phyloP scores from a whole-genome alignment of 805 yeast species.

The Wickerhamomyces kurtzmanii region DNA sequence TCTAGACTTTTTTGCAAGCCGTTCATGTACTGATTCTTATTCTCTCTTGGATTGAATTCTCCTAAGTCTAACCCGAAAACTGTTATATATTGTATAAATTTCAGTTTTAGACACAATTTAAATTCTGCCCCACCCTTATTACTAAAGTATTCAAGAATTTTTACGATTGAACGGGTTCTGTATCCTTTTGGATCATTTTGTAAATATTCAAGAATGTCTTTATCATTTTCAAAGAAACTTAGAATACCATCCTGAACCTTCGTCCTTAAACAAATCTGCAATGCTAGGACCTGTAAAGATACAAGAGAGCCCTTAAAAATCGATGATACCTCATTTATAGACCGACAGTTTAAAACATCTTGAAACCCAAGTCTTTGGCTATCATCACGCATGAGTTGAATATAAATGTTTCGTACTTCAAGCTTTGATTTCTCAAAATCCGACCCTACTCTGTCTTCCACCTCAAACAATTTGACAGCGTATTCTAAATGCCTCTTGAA shows the following conservation, averaged over 20 bases:
- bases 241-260: slow-evolving; percentile 2
- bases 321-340: slow-evolving; percentile 1
- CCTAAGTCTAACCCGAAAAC: slow-evolving; percentile 9
- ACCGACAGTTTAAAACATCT: neutral
- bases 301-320: neutral
- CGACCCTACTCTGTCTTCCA: slow-evolving; percentile 7
- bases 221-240: slow-evolving; percentile 5
- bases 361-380: neutral
- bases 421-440: slow-evolving; percentile 3
- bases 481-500: slow-evolving; percentile 11
- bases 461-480: slow-evolving; percentile 13
- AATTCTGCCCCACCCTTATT: slow-evolving; percentile 8
- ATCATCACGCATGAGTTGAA: neutral
- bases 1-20: slow-evolving; percentile 1
- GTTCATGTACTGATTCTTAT: slow-evolving; percentile 2
- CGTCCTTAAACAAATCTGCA: slow-evolving; percentile 12
- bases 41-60: slow-evolving; percentile 10
- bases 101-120: slow-evolving; percentile 11
- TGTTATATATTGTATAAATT: slow-evolving; percentile 10
- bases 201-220: slow-evolving; percentile 1
- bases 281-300: slow-evolving; percentile 9
- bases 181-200: slow-evolving; percentile 6
- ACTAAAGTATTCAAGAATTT: slow-evolving; percentile 10
- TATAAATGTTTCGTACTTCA: neutral
- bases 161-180: slow-evolving; percentile 9